These are phyloP conservation scores for Diaporthe australafricana DNA, from an alignment of 2,329 filamentous ascomycete genomes.

Conservation along the genomic window DNA sequence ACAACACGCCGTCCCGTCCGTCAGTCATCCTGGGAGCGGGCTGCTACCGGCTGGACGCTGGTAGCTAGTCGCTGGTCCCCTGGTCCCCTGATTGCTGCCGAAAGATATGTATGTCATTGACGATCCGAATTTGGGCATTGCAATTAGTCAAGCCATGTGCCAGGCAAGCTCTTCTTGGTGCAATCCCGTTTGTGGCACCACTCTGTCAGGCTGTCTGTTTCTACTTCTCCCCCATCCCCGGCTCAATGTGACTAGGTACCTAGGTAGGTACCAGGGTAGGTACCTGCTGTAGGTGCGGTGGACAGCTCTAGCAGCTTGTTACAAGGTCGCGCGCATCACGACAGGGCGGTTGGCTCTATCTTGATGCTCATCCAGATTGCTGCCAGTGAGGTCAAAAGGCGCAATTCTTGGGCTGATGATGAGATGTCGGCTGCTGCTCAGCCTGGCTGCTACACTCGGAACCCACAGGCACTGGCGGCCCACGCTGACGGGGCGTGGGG, in stretches of 20 bases:
- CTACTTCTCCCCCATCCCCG: not conserved
- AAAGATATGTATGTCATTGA: conserved; percentile 30
- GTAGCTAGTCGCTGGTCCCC: not conserved
- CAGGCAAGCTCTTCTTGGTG: not conserved
- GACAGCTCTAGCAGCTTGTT: too few species aligned
- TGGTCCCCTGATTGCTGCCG: not conserved
- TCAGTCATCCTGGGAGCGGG: not conserved
- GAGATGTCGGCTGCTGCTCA: conserved; percentile 10
- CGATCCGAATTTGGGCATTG: conserved; percentile 11
- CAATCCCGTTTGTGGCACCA: not conserved
- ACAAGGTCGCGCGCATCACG: too few species aligned
- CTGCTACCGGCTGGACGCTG: not conserved
- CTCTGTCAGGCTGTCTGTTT: not conserved
- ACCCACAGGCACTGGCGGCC: conserved; percentile 2
- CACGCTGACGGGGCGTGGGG: conserved; percentile 16
- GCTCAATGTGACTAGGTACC: not conserved
- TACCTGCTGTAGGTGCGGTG: too few species aligned
- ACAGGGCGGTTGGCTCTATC: too few species aligned
- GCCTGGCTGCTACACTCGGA: not conserved
- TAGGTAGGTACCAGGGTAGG: too few species aligned
- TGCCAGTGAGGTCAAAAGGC: conserved; percentile 14
- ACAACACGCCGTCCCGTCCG: not conserved
- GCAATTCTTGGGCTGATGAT: conserved; percentile 33
- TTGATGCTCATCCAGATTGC: not conserved
- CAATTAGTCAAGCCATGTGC: not conserved